Base-by-base conservation (phyloP, 2,329 filamentous ascomycete genomes). In the Sclerotinia glacialis region DNA sequence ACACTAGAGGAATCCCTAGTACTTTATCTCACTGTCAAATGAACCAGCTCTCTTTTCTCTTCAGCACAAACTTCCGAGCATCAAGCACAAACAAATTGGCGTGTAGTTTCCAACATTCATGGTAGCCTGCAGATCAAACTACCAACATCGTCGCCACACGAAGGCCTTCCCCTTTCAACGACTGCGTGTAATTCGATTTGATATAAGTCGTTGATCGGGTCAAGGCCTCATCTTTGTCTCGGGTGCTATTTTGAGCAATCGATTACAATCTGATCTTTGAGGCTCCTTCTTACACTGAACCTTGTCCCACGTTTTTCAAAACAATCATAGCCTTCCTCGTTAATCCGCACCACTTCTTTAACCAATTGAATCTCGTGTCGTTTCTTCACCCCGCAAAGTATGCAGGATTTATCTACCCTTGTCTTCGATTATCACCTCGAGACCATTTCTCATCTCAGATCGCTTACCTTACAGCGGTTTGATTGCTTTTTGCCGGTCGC, bases 201-300 rank as follows among this genome's bases (percentile, higher is more conserved):
- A 47, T 47, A 34, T 60, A 60, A 42, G 42, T 60, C 56, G n/a
- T 44, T 34, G 28, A 47, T 60, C 42, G 26, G 28, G 42, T 34
- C 42, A 28, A 34, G 56, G 42, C 42, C 28, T 12, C 12, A 9
- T 34, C 16, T 46, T n/a, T 34, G 26, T 60, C 42, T 34, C 28
- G 21, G 42, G 56, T 60, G 16, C 42, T 47, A 60, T 60, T 47
- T 60, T 14, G 42, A 18, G 56, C 56, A 59, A 5, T 34, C 18
- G 21, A 47, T 37, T 34, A 23, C 21, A 9, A 34, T 60, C 42
- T 34, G 56, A 12, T 34, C 47, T 60, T 34, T 34, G 42, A 34
- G 55, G 55, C 40, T 46, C 55, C 8, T 46, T 59, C 21, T n/a
- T 28, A 46, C 28, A 7, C 12, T 9, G n/a, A 31, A 9, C n/a